phyloP scores from a whole-genome alignment of 768 basidiomycete genomes.

The Ephemerocybe angulata region DNA sequence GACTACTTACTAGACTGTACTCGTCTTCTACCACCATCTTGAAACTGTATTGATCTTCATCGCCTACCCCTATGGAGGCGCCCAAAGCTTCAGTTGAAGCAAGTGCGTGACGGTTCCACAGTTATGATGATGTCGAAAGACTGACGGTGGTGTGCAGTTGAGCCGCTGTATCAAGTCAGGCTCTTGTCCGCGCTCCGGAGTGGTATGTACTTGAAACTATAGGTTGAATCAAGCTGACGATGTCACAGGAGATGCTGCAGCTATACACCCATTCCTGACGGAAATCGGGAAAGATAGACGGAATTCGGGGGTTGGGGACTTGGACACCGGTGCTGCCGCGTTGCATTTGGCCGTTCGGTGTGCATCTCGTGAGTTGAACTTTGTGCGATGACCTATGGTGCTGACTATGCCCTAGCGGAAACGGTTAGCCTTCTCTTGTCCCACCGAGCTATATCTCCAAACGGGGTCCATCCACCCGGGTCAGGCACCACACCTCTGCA shows the following conservation, averaged over 20 bases:
- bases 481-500: constrained; percentile 74
- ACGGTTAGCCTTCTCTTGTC: constrained; percentile 67
- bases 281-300: constrained; percentile 69
- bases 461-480: constrained; percentile 67
- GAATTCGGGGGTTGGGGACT: constrained; percentile 40
- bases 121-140: not conserved
- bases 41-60: too few relatives aligned
- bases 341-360: constrained; percentile 83
- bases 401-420: constrained; percentile 48
- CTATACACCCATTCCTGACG: constrained; percentile 77
- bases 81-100: too few relatives aligned
- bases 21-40: too few relatives aligned
- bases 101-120: too few relatives aligned
- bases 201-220: constrained; percentile 17
- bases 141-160: constrained; percentile 12
- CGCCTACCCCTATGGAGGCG: too few relatives aligned
- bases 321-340: constrained; percentile 70
- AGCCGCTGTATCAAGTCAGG: constrained; percentile 63
- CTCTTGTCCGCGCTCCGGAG: constrained; percentile 59
- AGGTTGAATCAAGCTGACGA: not conserved
- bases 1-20: too few relatives aligned
- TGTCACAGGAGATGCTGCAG: constrained; percentile 62
- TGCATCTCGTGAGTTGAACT: constrained; percentile 44
- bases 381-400: not conserved
- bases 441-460: constrained; percentile 76